phyloP scores from a whole-genome alignment of 192 early-diverging fungal species.

The Paraglomus brasilianum region DNA sequence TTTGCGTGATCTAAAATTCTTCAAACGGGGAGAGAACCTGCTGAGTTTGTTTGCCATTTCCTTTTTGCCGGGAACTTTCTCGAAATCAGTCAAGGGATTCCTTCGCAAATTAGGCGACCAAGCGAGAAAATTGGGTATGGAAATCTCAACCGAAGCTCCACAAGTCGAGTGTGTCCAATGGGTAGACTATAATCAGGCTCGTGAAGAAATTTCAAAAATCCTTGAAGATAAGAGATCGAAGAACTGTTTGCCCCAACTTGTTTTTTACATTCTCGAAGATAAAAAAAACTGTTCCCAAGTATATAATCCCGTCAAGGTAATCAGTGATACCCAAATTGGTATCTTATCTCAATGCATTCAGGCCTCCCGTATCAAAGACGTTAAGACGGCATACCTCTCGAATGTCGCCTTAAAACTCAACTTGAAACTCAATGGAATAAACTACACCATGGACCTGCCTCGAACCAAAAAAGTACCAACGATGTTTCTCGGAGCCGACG shows the following conservation, averaged over 20 bases:
- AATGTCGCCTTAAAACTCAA: constrained; percentile 88
- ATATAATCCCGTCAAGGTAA: constrained; percentile 81
- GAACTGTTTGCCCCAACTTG: too few relatives aligned
- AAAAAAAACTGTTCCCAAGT: too few relatives aligned
- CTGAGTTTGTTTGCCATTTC: constrained; percentile 81
- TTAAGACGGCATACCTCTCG: constrained; percentile 69
- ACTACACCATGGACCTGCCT: constrained; percentile 49
- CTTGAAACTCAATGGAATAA: constrained; percentile 82
- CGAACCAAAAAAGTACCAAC: constrained; percentile 62
- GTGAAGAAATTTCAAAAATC: too few relatives aligned
- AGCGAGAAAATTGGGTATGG: constrained; percentile 71
- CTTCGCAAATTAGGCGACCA: constrained; percentile 69
- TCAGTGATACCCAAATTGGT: constrained; percentile 75
- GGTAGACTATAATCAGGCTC: too few relatives aligned
- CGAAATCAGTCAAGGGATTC: constrained; percentile 63
- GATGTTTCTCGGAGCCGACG: constrained; percentile 76
- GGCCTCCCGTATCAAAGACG: constrained; percentile 59
- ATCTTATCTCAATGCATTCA: constrained; percentile 83
- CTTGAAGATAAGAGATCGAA: too few relatives aligned
- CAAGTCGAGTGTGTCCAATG: constrained; percentile 41
- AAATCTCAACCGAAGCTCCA: constrained; percentile 45
- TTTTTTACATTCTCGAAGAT: too few relatives aligned
- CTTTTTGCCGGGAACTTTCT: constrained; percentile 58
- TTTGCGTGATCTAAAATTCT: constrained; percentile 77
- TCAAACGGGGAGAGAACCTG: constrained; percentile 71